Base-by-base conservation (phyloP, 2,329 filamentous ascomycete species). In the Hansfordia pulvinata region DNA sequence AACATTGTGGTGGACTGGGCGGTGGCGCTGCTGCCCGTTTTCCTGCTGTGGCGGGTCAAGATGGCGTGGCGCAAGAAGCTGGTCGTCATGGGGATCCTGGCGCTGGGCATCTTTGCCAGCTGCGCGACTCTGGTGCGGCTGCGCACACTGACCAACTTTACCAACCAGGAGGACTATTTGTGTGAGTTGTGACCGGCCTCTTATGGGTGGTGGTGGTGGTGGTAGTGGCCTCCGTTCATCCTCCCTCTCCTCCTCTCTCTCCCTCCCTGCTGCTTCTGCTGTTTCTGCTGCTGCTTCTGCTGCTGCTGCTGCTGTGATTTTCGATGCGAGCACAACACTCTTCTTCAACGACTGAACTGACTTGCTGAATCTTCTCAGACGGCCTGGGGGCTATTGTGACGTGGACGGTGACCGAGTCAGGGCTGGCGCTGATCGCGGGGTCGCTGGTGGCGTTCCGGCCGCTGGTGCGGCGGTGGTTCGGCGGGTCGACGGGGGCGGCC, bases 71-170 rank as follows among this genome's bases (percentile, higher is more conserved):
- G 18, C 10, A 12, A 17, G 15, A 36, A 36, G 23, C 19, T 33
- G 9, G 18, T 26, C 3, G 27, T 25, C 16, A 33, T 35, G 26
- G 26, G 15, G 12, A 26, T 36, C 11, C 16, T 36, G 14, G 34
- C 35, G 7, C 35, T 36, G 12, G 35, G 35, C 23, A 21, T 36
- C n/a, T 25, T 35, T 10, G 35, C 35, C 19, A 29, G 28, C 10
- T 17, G 14, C 14, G 23, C 23, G 6, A 24, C 23, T 5, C 15
- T 24, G 23, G 7, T 24, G 4, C 16, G 23, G 11, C 14, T 24
- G 23, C 23, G 17, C 10, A 24, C 23, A 10, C 14, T 24, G 23
- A 24, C 23, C 23, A 24, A 24, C 10, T 24, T 24, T 14, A 24
- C 23, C 23, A 24, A 24, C 14, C 8, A 17, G 4, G 16, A 14